These are phyloP conservation scores for Gonapodya sp. DNA, from an alignment of 192 early-diverging fungal genomes.

Conservation along the genomic window DNA sequence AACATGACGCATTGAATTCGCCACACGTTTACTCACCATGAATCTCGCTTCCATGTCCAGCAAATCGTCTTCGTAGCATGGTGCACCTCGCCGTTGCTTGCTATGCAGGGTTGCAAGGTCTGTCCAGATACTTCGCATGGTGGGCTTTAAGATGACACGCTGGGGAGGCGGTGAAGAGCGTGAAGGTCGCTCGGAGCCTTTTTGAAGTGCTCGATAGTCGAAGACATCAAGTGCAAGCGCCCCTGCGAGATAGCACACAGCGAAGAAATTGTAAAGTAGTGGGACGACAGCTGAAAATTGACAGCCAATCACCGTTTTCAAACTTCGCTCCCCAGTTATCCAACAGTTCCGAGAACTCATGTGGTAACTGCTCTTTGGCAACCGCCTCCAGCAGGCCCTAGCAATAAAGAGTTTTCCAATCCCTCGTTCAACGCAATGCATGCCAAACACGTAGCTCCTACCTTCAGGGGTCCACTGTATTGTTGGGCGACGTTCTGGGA, in stretches of 20 bases:
- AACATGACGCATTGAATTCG: not conserved
- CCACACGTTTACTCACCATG: not conserved
- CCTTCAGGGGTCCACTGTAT: constrained; percentile 2
- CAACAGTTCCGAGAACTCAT: not conserved
- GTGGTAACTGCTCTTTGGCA: not conserved
- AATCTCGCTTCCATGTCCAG: not conserved
- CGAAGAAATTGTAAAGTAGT: not conserved
- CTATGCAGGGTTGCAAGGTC: not conserved
- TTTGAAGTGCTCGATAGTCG: not conserved
- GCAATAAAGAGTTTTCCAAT: too few relatives aligned
- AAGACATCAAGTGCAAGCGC: not conserved
- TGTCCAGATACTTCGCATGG: not conserved
- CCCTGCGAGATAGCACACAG: not conserved
- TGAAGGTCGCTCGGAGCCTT: not conserved
- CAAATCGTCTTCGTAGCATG: not conserved
- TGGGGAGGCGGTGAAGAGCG: not conserved
- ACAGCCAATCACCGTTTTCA: not conserved
- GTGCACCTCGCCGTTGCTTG: not conserved
- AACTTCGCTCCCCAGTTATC: not conserved
- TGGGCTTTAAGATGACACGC: not conserved
- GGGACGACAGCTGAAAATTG: not conserved
- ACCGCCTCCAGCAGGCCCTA: not conserved
- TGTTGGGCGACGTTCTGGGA: not conserved
- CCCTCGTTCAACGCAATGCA: too few relatives aligned
- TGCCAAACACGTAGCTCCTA: too few relatives aligned